phyloP scores from a whole-genome alignment of 192 early-diverging fungal genomes.

The Thamnidium elegans region DNA sequence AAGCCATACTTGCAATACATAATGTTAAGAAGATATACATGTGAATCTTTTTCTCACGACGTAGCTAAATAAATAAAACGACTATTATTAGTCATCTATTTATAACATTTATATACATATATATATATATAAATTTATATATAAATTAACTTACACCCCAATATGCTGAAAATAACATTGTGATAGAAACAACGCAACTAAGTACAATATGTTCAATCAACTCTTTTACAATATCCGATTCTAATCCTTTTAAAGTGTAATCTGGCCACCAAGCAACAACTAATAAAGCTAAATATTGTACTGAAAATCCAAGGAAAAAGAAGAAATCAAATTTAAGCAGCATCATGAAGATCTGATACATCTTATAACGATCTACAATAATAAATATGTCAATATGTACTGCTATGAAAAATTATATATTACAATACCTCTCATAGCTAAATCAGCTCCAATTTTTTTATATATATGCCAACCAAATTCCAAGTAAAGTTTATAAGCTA shows the following conservation, averaged over 20 bases:
- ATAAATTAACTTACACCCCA: constrained; percentile 47
- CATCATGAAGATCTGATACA: constrained; percentile 78
- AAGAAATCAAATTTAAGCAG: constrained; percentile 80
- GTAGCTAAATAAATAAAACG: constrained; percentile 33
- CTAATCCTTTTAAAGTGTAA: constrained; percentile 9
- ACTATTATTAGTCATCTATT: not conserved
- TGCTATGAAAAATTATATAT: no score
- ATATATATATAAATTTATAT: not conserved
- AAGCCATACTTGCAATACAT: constrained; percentile 60
- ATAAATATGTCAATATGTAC: not conserved
- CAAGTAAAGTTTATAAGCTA: constrained; percentile 68
- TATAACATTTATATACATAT: not conserved
- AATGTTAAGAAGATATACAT: constrained; percentile 62
- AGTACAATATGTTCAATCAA: constrained; percentile 46
- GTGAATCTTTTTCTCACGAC: constrained; percentile 47
- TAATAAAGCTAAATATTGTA: constrained; percentile 67
- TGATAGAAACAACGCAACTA: constrained; percentile 43
- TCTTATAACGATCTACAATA: constrained; percentile 61
- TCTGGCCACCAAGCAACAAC: constrained; percentile 42
- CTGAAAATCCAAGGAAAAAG: constrained; percentile 76
- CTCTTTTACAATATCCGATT: constrained; percentile 17
- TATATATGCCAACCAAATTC: constrained; percentile 84
- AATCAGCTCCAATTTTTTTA: constrained; percentile 80
- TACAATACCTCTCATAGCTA: constrained; percentile 69
- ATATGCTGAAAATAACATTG: constrained; percentile 49